These are phyloP conservation scores for Ascochyta clinopodiicola DNA, from an alignment of 2,329 filamentous ascomycete genomes.

Conservation along the genomic window DNA sequence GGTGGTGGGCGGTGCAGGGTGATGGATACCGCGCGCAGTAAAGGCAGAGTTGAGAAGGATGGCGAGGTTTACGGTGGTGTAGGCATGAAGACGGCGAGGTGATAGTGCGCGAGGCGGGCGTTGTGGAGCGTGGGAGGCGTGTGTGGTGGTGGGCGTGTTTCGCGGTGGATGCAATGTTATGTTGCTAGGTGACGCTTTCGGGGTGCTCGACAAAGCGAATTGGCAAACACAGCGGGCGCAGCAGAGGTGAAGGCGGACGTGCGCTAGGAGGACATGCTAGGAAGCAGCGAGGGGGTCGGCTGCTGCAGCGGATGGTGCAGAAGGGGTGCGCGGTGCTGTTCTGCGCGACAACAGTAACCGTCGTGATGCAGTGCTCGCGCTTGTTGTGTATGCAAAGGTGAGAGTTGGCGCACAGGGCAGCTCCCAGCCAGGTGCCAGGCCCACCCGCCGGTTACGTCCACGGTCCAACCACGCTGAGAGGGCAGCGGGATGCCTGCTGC, in stretches of 20 bases:
- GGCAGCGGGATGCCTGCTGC: constrained; percentile 12
- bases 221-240: constrained; percentile 39
- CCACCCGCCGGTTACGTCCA: neutral
- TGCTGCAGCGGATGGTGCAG: constrained; percentile 15
- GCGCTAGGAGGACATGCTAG: constrained; percentile 22
- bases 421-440: neutral
- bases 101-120: neutral
- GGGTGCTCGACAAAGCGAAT: constrained; percentile 48
- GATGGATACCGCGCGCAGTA: constrained; percentile 8
- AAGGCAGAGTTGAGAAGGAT: constrained; percentile 16
- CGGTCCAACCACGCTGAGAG: constrained; percentile 9
- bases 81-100: constrained; percentile 38
- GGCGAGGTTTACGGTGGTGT: constrained; percentile 17
- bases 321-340: constrained; percentile 16
- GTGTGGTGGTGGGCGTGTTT: constrained; percentile 19
- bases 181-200: constrained; percentile 45
- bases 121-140: constrained; percentile 2
- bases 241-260: constrained; percentile 18
- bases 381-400: constrained; percentile 32
- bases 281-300: constrained; percentile 13
- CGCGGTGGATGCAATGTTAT: constrained; percentile 33
- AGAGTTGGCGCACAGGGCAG: constrained; percentile 23
- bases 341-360: constrained; percentile 15
- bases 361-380: constrained; percentile 28
- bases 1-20: constrained; percentile 26